Percentiles rank a stretch among this genome's conserved stretches.
Evolutionary conservation across 768 basidiomycete species (phyloP).

Genomic region (Russula sp.): DNA sequence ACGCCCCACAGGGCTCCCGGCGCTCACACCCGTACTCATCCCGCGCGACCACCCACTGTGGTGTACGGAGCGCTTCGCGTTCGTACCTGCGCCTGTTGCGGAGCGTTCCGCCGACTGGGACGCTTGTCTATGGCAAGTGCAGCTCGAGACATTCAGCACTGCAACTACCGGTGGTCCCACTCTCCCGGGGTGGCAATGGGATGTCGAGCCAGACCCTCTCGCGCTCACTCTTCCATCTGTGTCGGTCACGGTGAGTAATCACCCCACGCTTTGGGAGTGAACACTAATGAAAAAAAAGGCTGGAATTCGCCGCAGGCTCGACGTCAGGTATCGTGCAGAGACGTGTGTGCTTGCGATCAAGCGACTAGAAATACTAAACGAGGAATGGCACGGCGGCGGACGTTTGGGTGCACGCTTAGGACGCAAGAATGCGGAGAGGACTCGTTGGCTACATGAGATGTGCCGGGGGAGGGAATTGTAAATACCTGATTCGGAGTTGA

Average conservation of each 20-base stretch:
- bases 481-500: conserved; percentile 23
- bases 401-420: conserved; percentile 24
- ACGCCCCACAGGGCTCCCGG: conserved; percentile 33
- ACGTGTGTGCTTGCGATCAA: conserved; percentile 46
- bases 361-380: conserved; percentile 35
- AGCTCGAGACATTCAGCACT: conserved; percentile 47
- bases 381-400: conserved; percentile 19
- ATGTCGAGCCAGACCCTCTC: neutral
- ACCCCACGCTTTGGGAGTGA: conserved; percentile 4
- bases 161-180: conserved; percentile 29
- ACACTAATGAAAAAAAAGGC: conserved; percentile 30
- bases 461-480: conserved; percentile 33
- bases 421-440: conserved; percentile 36
- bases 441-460: conserved; percentile 52
- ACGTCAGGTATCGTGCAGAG: conserved; percentile 45
- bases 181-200: conserved; percentile 24
- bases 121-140: conserved; percentile 61
- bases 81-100: conserved; percentile 27
- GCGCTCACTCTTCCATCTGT: neutral
- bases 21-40: conserved; percentile 42
- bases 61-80: conserved; percentile 56
- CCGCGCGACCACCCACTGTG: conserved; percentile 44
- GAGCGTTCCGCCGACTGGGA: conserved; percentile 52
- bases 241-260: conserved; percentile 6
- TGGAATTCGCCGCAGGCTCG: conserved; percentile 40